These are phyloP conservation scores for Phytophthora agathidicida DNA, from an alignment of 352 stramenopile species.

Conservation along the genomic window DNA sequence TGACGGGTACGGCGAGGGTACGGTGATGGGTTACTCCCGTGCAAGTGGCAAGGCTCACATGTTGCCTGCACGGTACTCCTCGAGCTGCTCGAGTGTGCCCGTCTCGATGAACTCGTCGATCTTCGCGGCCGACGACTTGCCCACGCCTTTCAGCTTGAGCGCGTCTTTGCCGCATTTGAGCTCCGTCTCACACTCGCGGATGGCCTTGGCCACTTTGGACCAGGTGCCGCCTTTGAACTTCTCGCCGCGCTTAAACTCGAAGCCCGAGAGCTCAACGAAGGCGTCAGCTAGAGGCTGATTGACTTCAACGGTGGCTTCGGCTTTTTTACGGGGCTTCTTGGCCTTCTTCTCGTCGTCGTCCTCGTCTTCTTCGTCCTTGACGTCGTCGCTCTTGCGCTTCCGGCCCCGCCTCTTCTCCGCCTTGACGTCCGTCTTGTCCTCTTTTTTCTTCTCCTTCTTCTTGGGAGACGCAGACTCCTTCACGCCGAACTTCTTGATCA, in stretches of 20 bases:
- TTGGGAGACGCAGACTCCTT: slow-evolving; percentile 42
- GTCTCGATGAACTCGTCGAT: slow-evolving; percentile 90
- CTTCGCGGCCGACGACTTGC: slow-evolving; percentile 79
- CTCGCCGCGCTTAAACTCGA: slow-evolving; percentile 89
- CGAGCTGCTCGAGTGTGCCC: slow-evolving; percentile 75
- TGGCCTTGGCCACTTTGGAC: slow-evolving; percentile 88
- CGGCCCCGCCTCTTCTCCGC: slow-evolving; percentile 20
- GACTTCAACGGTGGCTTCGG: slow-evolving; percentile 51
- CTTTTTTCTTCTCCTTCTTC: slow-evolving; percentile 44
- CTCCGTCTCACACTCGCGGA: slow-evolving; percentile 66
- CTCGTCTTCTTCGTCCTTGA: slow-evolving; percentile 44
- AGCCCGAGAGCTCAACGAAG: slow-evolving; percentile 84
- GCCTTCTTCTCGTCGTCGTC: slow-evolving; percentile 53
- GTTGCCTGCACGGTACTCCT: slow-evolving; percentile 87
- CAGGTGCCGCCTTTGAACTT: slow-evolving; percentile 88
- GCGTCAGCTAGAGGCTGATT: slow-evolving; percentile 79
- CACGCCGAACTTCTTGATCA: slow-evolving; percentile 81
- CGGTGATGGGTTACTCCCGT: not conserved
- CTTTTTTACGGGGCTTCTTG: slow-evolving; percentile 67
- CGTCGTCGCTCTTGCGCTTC: slow-evolving; percentile 34
- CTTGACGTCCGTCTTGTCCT: slow-evolving; percentile 38
- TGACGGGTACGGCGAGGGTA: no score
- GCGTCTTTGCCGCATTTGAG: slow-evolving; percentile 81
- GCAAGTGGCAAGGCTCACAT: slow-evolving; percentile 63
- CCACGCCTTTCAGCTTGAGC: slow-evolving; percentile 84